Base-by-base conservation (phyloP, 495 filamentous ascomycete species). In the Daldinia concentrica region DNA sequence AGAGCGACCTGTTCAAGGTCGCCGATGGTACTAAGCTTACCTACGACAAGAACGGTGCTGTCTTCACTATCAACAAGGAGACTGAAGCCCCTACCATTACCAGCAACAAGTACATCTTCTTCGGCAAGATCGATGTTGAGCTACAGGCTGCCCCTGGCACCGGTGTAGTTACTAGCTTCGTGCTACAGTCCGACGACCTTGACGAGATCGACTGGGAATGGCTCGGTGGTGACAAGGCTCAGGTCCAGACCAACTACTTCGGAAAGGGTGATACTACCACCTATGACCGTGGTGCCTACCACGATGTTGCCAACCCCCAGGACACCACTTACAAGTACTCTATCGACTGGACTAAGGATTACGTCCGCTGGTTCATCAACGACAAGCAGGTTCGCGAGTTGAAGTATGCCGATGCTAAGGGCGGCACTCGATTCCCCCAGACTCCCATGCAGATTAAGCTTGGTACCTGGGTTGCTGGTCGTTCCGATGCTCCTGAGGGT, bases 201-300 rank as follows among this genome's bases (percentile, higher is more conserved):
- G 95, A 99, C 80, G 95, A 99, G 83, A 93, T 99, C 68, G 95
- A 98, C 79, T 97, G 93, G 92, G 91, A 93, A 77, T 93, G 90
- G 89, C 80, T 93, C 52, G 91, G 91, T 39, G 82, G 84, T 52
- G 85, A 90, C 70, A 82, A 82, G 58, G 82, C 78, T 30, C 79
- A 89, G 68, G 93, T 94, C 7, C 92, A 97, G 82, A 90, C 87
- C 81, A 97, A 99, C 85, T 99, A 92, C 86, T 99, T 94, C 80
- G 93, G 93, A 78, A 96, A 98, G 85, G 95, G 95, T 36, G 90
- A 94, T 72, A 91, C 89, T 14, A 85, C 83, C 0, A 86, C 87
- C 29, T 95, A 91, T 78, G 85, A 92, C 79, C 93, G 92, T 58
- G 93, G 89, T 62, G 85, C 87, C 26, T 93, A 88, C 80, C 87